phyloP scores from a whole-genome alignment of 805 yeast species.

The Pichia occidentalis region DNA sequence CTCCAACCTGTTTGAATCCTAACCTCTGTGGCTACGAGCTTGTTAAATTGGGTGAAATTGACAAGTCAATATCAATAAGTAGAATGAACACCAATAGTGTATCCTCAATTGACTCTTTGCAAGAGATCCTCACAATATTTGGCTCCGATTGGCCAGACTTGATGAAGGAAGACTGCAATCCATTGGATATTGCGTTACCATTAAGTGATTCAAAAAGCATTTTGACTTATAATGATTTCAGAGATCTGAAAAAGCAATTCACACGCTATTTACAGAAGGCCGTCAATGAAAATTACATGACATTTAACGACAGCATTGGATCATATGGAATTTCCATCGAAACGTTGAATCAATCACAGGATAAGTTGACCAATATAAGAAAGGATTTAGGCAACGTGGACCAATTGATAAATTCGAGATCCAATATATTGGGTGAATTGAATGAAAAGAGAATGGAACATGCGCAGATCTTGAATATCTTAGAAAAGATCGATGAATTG shows the following conservation, averaged over 20 bases:
- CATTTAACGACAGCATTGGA: slow-evolving; percentile 80
- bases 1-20: no score
- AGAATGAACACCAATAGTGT: no score
- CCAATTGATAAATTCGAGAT: slow-evolving; percentile 34
- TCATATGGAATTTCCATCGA: slow-evolving; percentile 68
- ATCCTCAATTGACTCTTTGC: slow-evolving; percentile 2
- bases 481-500: slow-evolving; percentile 60
- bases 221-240: slow-evolving; percentile 63
- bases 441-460: slow-evolving; percentile 57
- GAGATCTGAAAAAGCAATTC: slow-evolving; percentile 49
- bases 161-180: slow-evolving; percentile 55
- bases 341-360: slow-evolving; percentile 59
- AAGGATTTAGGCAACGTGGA: slow-evolving; percentile 18
- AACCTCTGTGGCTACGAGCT: no score
- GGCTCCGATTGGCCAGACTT: slow-evolving; percentile 33
- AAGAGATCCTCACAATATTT: slow-evolving; percentile 8
- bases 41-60: background rate
- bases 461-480: slow-evolving; percentile 60
- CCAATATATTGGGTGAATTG: slow-evolving; percentile 55
- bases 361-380: slow-evolving; percentile 20
- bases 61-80: no score
- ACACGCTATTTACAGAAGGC: slow-evolving; percentile 54
- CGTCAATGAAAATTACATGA: slow-evolving; percentile 76
- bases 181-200: slow-evolving; percentile 78
- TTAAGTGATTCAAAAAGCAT: slow-evolving; percentile 82